Conservation (phyloP, 2,329 filamentous ascomycete species). For the Escovopsis sp. region DNA sequence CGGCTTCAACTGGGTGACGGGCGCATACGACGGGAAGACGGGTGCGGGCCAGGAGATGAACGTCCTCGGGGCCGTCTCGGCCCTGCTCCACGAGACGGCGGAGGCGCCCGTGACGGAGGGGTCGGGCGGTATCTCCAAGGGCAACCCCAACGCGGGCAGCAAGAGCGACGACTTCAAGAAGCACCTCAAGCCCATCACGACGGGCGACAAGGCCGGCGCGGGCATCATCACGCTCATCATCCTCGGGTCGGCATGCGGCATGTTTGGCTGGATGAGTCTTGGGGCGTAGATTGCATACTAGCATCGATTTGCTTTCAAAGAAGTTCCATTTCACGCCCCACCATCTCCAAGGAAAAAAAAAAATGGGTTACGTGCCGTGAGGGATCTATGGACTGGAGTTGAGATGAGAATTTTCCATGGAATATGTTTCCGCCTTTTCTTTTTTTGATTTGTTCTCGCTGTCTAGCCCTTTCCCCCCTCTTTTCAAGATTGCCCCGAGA, state of each 20-base stretch:
- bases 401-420: no score
- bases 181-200: constrained; percentile 22
- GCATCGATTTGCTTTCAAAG: no score
- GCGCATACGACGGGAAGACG: constrained; percentile 36
- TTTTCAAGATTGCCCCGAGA: no score
- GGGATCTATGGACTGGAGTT: no score
- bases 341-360: no score
- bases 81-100: constrained; percentile 30
- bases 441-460: no score
- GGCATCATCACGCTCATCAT: constrained; percentile 33
- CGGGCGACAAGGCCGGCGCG: constrained; percentile 31
- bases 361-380: no score
- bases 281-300: constrained; percentile 15
- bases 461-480: no score
- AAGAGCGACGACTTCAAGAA: constrained; percentile 21
- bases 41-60: constrained; percentile 48
- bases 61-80: constrained; percentile 39
- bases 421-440: no score
- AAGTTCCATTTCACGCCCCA: no score
- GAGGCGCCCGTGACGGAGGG: constrained; percentile 28
- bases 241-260: constrained; percentile 22
- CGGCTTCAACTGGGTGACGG: constrained; percentile 38
- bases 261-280: constrained; percentile 35
- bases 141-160: constrained; percentile 28
- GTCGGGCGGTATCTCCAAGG: constrained; percentile 36